These are phyloP conservation scores for Aureococcus anophagefferens DNA, from an alignment of 108 stramenopile genomes.

Conservation along the genomic window DNA sequence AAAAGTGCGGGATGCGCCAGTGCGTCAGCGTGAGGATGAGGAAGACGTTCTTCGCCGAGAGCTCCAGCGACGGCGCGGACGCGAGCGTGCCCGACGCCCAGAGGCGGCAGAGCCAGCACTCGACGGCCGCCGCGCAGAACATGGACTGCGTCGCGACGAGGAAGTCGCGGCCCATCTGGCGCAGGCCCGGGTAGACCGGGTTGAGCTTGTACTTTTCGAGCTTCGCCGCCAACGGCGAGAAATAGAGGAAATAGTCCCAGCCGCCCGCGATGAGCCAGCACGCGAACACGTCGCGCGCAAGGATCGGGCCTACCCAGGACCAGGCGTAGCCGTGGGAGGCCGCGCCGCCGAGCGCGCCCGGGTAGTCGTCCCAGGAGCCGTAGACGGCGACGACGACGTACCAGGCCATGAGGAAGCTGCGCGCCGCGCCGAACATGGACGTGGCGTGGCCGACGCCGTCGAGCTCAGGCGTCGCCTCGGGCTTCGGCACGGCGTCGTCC, in stretches of 20 bases:
- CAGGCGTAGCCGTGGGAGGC: background rate
- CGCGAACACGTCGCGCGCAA: slow-evolving; percentile 1
- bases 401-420: too few relatives aligned
- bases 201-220: background rate
- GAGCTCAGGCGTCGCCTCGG: too few relatives aligned
- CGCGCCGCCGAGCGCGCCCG: too few relatives aligned
- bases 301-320: background rate
- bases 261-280: background rate
- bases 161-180: background rate
- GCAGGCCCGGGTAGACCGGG: background rate
- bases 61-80: background rate
- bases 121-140: background rate
- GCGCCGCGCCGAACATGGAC: too few relatives aligned
- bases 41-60: too few relatives aligned
- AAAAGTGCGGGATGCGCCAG: too few relatives aligned
- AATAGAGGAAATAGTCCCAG: slow-evolving; percentile 7
- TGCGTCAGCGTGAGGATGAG: too few relatives aligned
- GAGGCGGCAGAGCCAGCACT: background rate
- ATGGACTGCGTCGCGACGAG: background rate
- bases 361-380: too few relatives aligned
- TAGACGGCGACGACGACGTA: too few relatives aligned
- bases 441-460: too few relatives aligned
- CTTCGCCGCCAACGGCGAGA: background rate
- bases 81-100: background rate
- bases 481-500: too few relatives aligned